Evolutionary conservation across 2,329 filamentous ascomycete genomes (phyloP), one percentile per base, ranked within the genome.

Genomic region (Uncinocarpus reesii): DNA sequence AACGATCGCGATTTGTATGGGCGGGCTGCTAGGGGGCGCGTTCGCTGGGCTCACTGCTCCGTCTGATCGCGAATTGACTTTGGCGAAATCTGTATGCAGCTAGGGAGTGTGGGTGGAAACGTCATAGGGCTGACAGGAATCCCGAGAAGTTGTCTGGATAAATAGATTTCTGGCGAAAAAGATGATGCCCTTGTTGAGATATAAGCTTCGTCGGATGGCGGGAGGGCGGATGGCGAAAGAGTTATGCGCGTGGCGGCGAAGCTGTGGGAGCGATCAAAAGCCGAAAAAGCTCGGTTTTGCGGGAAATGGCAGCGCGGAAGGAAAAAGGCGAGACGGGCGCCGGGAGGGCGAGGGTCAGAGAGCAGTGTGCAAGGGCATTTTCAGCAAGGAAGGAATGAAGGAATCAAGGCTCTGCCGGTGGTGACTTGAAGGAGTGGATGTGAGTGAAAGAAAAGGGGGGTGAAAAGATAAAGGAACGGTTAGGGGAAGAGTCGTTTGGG

Each of bases 41-140:
- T 15, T 35, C 32, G 32, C n/a, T n/a, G n/a, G 16, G 16, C 23
- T 37, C 35, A n/a, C 31, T 26, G 21, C 13, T 8, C 18, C 15
- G 42, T 38, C 34, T 31, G 43, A 38, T 23, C 10, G 29, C 10
- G n/a, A 36, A 31, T 15, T 43, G 16, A 24, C 26, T 5, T 11
- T 16, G 20, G 8, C 37, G 42, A 20, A 37, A 13, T 37, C 8
- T 28, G 8, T 36, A 26, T 45, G 42, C 42, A 36, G 31, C 18
- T 26, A 28, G 28, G 34, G 8, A 45, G 18, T 21, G 32, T 37
- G 32, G 32, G 42, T 46, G 43, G 43, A 15, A 46, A 28, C 43
- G 43, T 46, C 43, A 46, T 46, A 46, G 43, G 43, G 43, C 43
- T 46, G 43, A 38, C 20, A 21, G 34, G 21, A 13, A 8, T 1